Percentiles rank a stretch among this genome's conserved stretches.
These are phyloP conservation scores for Suillus bovinus DNA, from an alignment of 768 basidiomycete genomes.

Conservation along the genomic window DNA sequence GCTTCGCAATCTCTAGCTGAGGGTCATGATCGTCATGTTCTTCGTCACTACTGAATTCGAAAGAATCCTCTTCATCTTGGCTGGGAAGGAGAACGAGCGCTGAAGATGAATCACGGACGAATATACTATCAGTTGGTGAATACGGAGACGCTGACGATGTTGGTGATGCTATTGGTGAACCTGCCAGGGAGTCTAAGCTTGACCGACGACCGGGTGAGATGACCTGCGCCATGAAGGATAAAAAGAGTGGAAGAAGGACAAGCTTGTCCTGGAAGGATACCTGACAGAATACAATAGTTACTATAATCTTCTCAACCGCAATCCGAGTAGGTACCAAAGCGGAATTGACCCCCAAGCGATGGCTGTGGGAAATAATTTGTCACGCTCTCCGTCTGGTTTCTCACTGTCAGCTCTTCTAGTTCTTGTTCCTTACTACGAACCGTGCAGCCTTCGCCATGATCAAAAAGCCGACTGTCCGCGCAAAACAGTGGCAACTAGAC, in stretches of 20 bases:
- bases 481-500: slow-evolving; percentile 30
- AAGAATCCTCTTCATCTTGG: slow-evolving; percentile 40
- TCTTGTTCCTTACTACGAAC: slow-evolving; percentile 11
- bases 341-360: not conserved
- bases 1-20: slow-evolving; percentile 13
- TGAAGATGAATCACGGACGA: slow-evolving; percentile 43
- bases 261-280: slow-evolving; percentile 4
- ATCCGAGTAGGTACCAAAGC: too few species aligned
- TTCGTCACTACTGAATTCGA: slow-evolving; percentile 46
- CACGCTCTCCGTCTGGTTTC: not conserved
- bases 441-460: slow-evolving; percentile 2
- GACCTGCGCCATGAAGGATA: slow-evolving; percentile 12
- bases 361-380: not conserved
- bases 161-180: slow-evolving; percentile 1
- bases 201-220: slow-evolving; percentile 12
- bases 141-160: slow-evolving; percentile 7
- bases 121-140: slow-evolving; percentile 16
- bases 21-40: slow-evolving; percentile 26
- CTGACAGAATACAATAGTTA: not conserved
- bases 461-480: slow-evolving; percentile 19
- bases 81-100: slow-evolving; percentile 67
- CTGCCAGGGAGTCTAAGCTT: slow-evolving; percentile 14
- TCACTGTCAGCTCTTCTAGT: not conserved
- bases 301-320: not conserved
- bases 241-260: slow-evolving; percentile 11